Conservation (phyloP, 768 basidiomycete species). For the Mycena maculata region DNA sequence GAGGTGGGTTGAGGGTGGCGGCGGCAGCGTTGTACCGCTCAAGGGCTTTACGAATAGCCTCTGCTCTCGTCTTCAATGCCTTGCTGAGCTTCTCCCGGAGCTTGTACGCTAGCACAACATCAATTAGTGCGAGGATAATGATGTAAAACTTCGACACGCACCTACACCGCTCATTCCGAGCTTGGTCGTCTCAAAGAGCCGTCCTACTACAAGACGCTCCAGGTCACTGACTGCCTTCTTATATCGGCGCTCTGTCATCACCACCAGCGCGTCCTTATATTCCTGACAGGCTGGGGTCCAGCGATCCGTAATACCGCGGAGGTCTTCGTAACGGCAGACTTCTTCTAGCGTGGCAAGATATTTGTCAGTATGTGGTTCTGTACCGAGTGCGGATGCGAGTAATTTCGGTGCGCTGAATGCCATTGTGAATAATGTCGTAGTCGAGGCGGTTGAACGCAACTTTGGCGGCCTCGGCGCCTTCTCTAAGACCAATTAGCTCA, state of each 20-base stretch:
- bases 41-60: too few relatives aligned
- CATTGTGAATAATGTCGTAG: too few relatives aligned
- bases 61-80: slow-evolving; percentile 27
- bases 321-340: not conserved
- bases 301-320: not conserved
- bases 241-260: not conserved
- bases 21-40: slow-evolving; percentile 29
- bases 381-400: too few relatives aligned
- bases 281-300: not conserved
- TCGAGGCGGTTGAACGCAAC: too few relatives aligned
- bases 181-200: not conserved
- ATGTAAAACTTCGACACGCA: not conserved
- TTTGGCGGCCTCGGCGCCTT: not conserved
- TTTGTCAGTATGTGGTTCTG: not conserved
- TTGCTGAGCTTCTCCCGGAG: slow-evolving; percentile 25
- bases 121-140: not conserved
- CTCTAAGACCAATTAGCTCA: too few relatives aligned
- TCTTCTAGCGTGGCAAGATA: not conserved
- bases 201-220: too few relatives aligned
- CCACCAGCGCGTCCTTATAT: not conserved
- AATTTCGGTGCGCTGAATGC: too few relatives aligned
- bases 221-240: not conserved
- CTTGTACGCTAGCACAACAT: not conserved
- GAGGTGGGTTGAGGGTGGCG: slow-evolving; percentile 7
- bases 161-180: slow-evolving; percentile 8